A percentile compares a stretch with the other conserved stretches of the same genome.
phyloP scores from a whole-genome alignment of 2,329 filamentous ascomycete species.

The Trichophyton schoenleinii region DNA sequence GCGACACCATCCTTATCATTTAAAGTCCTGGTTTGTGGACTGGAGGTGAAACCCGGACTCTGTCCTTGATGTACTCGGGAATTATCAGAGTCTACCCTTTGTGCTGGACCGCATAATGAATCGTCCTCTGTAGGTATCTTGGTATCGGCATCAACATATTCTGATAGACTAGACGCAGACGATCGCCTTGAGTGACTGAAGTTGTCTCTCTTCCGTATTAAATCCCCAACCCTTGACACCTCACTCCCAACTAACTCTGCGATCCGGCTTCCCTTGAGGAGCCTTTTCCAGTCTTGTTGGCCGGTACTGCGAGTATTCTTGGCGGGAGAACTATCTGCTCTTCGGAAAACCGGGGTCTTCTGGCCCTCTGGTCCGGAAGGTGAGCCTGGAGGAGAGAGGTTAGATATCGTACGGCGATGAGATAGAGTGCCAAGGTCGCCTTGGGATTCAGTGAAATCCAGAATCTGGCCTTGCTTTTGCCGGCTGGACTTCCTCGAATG shows the following conservation, averaged over 20 bases:
- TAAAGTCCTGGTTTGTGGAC: not conserved
- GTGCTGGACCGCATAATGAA: not conserved
- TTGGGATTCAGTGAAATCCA: not conserved
- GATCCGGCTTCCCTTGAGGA: conserved; percentile 62
- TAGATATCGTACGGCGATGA: not conserved
- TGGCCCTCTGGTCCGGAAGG: not conserved
- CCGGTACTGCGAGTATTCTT: conserved; percentile 19
- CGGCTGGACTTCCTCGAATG: not conserved
- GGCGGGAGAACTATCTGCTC: conserved; percentile 17
- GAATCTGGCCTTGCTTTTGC: not conserved
- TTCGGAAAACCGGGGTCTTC: conserved; percentile 7
- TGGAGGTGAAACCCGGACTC: not conserved
- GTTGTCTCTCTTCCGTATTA: conserved; percentile 47
- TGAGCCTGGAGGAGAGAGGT: not conserved
- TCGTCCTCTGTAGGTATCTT: conserved; percentile 4
- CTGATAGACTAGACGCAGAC: conserved; percentile 36
- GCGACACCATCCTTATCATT: not conserved
- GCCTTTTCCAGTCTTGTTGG: conserved; percentile 50
- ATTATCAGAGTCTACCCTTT: not conserved
- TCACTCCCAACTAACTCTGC: conserved; percentile 59
- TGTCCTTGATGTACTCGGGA: not conserved
- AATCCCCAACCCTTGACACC: conserved; percentile 48
- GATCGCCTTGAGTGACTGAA: conserved; percentile 30
- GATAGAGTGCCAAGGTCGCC: not conserved
- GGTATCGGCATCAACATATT: conserved; percentile 32